A percentile compares a stretch with the other conserved stretches of the same genome.
Evolutionary conservation across 345 rosid genomes (phyloP).

Genomic region (Iberis pinnata): DNA sequence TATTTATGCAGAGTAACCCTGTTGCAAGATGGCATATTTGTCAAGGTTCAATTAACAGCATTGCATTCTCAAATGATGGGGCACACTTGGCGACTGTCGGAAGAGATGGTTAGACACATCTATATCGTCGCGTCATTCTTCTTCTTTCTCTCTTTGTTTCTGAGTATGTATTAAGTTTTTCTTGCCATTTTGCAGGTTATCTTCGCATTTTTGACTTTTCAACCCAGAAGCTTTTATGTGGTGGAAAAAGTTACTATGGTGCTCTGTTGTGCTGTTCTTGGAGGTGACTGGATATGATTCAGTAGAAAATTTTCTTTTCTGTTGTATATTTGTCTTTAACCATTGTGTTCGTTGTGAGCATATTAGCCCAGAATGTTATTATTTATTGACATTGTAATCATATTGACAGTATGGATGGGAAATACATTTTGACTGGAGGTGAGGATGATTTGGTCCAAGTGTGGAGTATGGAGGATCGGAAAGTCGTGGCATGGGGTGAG

Average conservation of each 20-base stretch:
- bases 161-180: conserved; percentile 1
- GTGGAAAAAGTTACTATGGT: conserved; percentile 35
- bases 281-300: conserved; percentile 23
- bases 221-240: conserved; percentile 33
- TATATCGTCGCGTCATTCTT: not conserved
- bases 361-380: not conserved
- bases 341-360: not conserved
- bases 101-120: conserved; percentile 75
- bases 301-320: conserved; percentile 45
- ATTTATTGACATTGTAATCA: conserved; percentile 9
- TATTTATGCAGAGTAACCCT: conserved; percentile 82
- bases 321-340: conserved; percentile 20
- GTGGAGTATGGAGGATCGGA: conserved; percentile 99
- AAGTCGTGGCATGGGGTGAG: conserved; percentile 99
- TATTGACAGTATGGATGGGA: conserved; percentile 83
- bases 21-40: conserved; percentile 96
- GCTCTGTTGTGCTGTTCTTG: conserved; percentile 35
- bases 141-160: conserved; percentile 5
- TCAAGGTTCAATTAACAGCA: conserved; percentile 87
- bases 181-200: conserved; percentile 52
- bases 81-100: conserved; percentile 88
- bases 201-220: conserved; percentile 83
- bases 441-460: conserved; percentile 99
- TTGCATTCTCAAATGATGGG: conserved; percentile 82
- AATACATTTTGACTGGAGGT: conserved; percentile 93